These are phyloP conservation scores for Nakazawaea wyomingensis DNA, from an alignment of 805 yeast species.

Conservation along the genomic window DNA sequence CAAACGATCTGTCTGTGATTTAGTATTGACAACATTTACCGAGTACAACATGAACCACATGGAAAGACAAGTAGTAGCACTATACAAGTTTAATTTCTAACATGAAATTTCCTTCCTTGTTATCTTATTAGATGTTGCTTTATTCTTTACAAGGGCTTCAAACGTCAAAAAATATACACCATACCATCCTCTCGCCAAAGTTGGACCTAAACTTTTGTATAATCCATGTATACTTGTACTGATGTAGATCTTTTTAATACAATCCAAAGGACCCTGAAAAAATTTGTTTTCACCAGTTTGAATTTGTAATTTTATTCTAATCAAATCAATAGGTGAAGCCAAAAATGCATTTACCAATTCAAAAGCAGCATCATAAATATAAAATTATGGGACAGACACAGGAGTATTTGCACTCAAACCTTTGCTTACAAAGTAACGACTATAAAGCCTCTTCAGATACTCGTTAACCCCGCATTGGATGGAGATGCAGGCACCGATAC, in stretches of 20 bases:
- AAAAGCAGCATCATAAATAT: constrained; percentile 80
- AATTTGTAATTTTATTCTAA: constrained; percentile 90
- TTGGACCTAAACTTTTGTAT: constrained; percentile 79
- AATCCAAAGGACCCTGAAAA: constrained; percentile 75
- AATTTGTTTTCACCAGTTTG: constrained; percentile 57
- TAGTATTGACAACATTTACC: constrained; percentile 85
- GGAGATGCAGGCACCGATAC: constrained; percentile 97
- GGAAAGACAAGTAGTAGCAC: constrained; percentile 87
- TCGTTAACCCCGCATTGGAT: constrained; percentile 95
- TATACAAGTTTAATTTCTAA: constrained; percentile 79
- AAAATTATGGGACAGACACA: constrained; percentile 61
- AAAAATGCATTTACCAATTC: constrained; percentile 86
- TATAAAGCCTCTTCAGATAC: constrained; percentile 79
- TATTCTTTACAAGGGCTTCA: constrained; percentile 77
- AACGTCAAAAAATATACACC: constrained; percentile 89
- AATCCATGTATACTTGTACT: constrained; percentile 56
- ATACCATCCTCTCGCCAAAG: constrained; percentile 75
- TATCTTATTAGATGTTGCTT: constrained; percentile 41
- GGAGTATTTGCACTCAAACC: constrained; percentile 30
- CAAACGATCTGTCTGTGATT: constrained; percentile 65
- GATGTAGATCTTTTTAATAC: constrained; percentile 51
- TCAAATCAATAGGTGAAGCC: constrained; percentile 93
- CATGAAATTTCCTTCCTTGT: constrained; percentile 76
- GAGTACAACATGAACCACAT: constrained; percentile 88
- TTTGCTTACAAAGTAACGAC: constrained; percentile 34